These are phyloP conservation scores for Vararia minispora DNA, from an alignment of 768 basidiomycete species.

Conservation along the genomic window DNA sequence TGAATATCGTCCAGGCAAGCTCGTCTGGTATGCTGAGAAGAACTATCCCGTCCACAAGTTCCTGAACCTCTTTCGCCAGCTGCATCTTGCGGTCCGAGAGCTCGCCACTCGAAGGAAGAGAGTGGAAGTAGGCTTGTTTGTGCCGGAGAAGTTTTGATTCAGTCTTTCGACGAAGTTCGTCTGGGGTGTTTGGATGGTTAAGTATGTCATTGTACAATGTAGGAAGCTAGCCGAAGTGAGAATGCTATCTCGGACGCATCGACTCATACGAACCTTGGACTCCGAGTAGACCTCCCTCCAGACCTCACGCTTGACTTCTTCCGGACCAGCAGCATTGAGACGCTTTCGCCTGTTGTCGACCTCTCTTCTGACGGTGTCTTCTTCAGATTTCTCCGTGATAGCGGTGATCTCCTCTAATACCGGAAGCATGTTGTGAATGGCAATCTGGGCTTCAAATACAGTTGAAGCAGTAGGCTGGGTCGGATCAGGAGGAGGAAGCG, in stretches of 20 bases:
- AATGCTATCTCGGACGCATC: neutral
- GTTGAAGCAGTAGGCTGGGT: constrained; percentile 60
- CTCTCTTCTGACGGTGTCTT: constrained; percentile 45
- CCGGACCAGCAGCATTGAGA: constrained; percentile 52
- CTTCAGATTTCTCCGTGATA: constrained; percentile 56
- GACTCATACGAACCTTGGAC: constrained; percentile 39
- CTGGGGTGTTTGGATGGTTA: constrained; percentile 68
- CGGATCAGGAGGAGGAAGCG: constrained; percentile 64
- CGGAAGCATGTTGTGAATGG: constrained; percentile 61
- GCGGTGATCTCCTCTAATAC: constrained; percentile 61
- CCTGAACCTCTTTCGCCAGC: constrained; percentile 54
- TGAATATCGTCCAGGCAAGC: constrained; percentile 66
- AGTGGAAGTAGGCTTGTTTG: constrained; percentile 48
- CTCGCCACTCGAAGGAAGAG: constrained; percentile 35
- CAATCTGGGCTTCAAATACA: constrained; percentile 42
- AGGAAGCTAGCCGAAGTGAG: constrained; percentile 43
- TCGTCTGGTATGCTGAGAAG: constrained; percentile 70
- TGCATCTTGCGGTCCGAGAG: constrained; percentile 28
- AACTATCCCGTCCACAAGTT: constrained; percentile 63
- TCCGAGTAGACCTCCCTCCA: constrained; percentile 48
- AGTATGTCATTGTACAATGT: constrained; percentile 67
- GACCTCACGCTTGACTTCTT: constrained; percentile 51
- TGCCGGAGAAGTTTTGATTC: constrained; percentile 68
- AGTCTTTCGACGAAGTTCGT: constrained; percentile 64
- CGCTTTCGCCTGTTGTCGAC: constrained; percentile 70